Evolutionary conservation across 2,329 filamentous ascomycete species (phyloP), one percentile per base, ranked within the genome.

Genomic region (Scedosporium minutisporum): DNA sequence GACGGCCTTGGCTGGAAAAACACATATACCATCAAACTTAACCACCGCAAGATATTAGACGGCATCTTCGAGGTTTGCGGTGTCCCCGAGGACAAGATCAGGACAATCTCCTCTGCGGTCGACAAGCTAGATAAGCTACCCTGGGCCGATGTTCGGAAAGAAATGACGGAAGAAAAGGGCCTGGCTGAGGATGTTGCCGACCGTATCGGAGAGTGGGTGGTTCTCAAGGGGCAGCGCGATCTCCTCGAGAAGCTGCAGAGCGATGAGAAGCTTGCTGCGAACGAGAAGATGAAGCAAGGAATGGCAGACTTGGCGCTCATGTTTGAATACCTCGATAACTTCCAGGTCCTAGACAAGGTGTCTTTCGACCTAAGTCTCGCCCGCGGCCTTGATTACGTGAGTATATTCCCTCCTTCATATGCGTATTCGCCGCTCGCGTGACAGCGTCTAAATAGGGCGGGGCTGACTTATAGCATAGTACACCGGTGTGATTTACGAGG

Each of bases 121-220:
- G 93, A 97, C 78, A 97, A 97, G 80, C 80, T 97, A 62, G 93
- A 97, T 76, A 97, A 97, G 55, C 38, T 44, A 25, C 61, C 61
- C 10, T 97, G 93, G 93, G 83, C 83, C 38, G 92, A 96, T 66
- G 93, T 97, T 61, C 87, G 88, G 73, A 89, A 89, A 74, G 93
- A 97, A 74, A 97, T 97, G 93, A 88, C 90, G 0, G 90, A 93
- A 67, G 90, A 96, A 66, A 97, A 97, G 78, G 92, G 91, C 0
- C 80, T 97, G 1, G 83, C 86, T 51, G 79, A 80, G 25, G 87
- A 85, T 14, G 85, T 93, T 33, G 93, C 93, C 57, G 92, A 97
- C 76, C 88, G 86, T 70, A 96, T 97, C 69, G 91, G 92, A 69
- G 85, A 87, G 70, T 96, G 88, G 74, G 91, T 93, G n/a, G 81